These are phyloP conservation scores for Asparagopsis taxiformis DNA, from an alignment of 31 red algal species.

Conservation along the genomic window DNA sequence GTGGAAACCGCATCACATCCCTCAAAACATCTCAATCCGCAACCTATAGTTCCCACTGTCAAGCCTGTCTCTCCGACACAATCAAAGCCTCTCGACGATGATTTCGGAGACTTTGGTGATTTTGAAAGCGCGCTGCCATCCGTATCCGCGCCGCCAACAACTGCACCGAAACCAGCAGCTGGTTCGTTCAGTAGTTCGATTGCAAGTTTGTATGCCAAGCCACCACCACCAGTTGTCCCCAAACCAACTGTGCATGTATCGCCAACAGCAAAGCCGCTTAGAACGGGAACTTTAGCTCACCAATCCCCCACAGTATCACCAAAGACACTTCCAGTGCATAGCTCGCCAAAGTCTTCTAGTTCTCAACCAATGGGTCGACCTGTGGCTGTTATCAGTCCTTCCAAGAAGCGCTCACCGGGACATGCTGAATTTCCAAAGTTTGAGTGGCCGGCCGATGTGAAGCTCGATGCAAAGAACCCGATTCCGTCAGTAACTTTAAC, in stretches of 20 bases:
- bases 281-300: too few species aligned
- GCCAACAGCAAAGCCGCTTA: neutral
- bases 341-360: neutral
- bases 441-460: neutral
- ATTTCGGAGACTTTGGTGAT: conserved; percentile 71
- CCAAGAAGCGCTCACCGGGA: neutral
- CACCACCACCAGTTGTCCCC: conserved; percentile 8
- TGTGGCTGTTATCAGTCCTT: neutral
- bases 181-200: conserved; percentile 2
- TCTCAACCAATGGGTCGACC: neutral
- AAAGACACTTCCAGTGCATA: neutral
- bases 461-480: neutral
- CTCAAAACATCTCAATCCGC: neutral
- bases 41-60: conserved; percentile 7
- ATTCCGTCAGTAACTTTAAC: neutral
- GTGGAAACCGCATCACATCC: neutral
- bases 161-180: neutral
- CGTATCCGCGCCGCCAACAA: neutral
- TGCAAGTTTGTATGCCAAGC: conserved; percentile 29
- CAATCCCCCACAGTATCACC: neutral
- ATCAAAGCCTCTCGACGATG: conserved; percentile 6
- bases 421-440: neutral
- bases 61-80: conserved; percentile 6
- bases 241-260: neutral
- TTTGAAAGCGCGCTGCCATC: conserved; percentile 59